phyloP scores from a whole-genome alignment of 768 basidiomycete genomes.

The Sarcodon aspratus region DNA sequence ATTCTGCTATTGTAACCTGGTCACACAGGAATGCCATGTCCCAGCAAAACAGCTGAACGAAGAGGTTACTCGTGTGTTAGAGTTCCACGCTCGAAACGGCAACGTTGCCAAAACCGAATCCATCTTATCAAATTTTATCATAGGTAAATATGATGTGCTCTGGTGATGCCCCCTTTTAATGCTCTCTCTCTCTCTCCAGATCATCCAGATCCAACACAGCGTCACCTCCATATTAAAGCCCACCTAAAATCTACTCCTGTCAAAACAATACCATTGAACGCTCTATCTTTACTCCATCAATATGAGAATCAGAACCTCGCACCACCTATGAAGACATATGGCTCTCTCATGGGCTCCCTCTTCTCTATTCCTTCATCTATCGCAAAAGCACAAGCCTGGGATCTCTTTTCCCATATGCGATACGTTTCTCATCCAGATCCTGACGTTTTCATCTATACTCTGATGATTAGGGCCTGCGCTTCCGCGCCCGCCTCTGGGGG shows the following conservation, averaged over 20 bases:
- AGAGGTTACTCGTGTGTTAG: constrained; percentile 34
- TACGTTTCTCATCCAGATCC: constrained; percentile 86
- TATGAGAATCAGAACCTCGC: constrained; percentile 56
- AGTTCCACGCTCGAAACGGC: constrained; percentile 34
- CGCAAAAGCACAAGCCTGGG: constrained; percentile 78
- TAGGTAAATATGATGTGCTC: constrained; percentile 23
- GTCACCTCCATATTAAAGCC: constrained; percentile 63
- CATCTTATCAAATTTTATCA: constrained; percentile 28
- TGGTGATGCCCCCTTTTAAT: constrained; percentile 2
- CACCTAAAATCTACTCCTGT: constrained; percentile 40
- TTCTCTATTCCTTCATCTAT: constrained; percentile 29
- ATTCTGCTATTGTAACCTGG: neutral
- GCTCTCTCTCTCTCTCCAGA: constrained; percentile 6
- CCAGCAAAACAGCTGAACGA: constrained; percentile 30
- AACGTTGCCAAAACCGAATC: constrained; percentile 34
- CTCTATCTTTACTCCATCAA: constrained; percentile 55
- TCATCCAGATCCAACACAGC: constrained; percentile 41
- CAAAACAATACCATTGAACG: constrained; percentile 43
- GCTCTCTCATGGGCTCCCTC: constrained; percentile 48
- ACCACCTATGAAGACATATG: constrained; percentile 69
- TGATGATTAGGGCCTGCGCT: constrained; percentile 86
- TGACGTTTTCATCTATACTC: constrained; percentile 56
- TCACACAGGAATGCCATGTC: constrained; percentile 22
- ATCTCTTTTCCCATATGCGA: constrained; percentile 92
- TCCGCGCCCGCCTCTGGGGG: constrained; percentile 24